Percentiles rank a stretch among this genome's conserved stretches.
These are phyloP conservation scores for Podospora didyma DNA, from an alignment of 495 filamentous ascomycete species.

Conservation along the genomic window DNA sequence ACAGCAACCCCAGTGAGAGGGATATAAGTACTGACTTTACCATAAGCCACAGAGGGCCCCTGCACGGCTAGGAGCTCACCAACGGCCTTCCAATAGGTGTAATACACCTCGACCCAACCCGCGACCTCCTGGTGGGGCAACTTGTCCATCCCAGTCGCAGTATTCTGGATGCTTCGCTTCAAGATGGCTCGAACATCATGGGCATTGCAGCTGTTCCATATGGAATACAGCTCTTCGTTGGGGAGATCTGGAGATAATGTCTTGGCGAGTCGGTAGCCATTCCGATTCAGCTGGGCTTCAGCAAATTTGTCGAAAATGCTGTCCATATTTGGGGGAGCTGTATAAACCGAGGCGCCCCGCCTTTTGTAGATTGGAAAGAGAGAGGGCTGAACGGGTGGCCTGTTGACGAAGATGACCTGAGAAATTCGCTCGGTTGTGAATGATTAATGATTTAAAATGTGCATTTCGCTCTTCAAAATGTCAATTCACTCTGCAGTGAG, in stretches of 20 bases:
- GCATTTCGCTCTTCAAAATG: too few relatives aligned
- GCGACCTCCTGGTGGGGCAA: constrained; percentile 60
- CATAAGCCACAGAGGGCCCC: constrained; percentile 23
- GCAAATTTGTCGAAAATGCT: constrained; percentile 52
- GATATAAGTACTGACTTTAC: constrained; percentile 23
- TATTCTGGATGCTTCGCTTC: constrained; percentile 54
- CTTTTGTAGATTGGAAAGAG: too few relatives aligned
- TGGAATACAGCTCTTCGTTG: constrained; percentile 50
- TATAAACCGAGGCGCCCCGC: too few relatives aligned
- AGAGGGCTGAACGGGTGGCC: too few relatives aligned
- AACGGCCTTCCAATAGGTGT: constrained; percentile 75
- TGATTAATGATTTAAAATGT: too few relatives aligned
- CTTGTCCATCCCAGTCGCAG: constrained; percentile 31
- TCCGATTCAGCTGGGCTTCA: constrained; percentile 47
- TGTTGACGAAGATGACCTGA: neutral
- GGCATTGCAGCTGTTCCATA: constrained; percentile 61
- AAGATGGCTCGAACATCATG: constrained; percentile 53
- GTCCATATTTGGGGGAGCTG: constrained; percentile 49
- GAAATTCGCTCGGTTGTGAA: too few relatives aligned
- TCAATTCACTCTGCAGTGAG: too few relatives aligned
- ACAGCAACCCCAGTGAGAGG: too few relatives aligned
- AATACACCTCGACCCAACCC: constrained; percentile 80
- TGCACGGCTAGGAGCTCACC: constrained; percentile 61
- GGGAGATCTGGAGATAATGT: constrained; percentile 66
- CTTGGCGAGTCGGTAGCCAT: constrained; percentile 63